These are phyloP conservation scores for Torrubiellomyces zombiae DNA, from an alignment of 2,329 filamentous ascomycete genomes.

Conservation along the genomic window DNA sequence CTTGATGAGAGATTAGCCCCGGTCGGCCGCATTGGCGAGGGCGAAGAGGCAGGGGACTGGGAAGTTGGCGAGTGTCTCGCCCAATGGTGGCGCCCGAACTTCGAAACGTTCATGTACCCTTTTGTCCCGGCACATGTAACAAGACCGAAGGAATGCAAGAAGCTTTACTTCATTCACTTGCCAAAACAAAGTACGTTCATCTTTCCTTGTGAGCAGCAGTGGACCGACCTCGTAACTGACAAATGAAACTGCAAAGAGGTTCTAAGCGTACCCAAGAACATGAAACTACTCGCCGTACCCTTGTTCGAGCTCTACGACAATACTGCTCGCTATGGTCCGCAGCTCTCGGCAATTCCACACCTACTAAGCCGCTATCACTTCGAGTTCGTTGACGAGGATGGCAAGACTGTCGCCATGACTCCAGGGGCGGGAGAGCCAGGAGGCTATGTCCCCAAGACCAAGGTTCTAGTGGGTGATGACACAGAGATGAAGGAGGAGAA, in stretches of 20 bases:
- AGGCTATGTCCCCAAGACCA: constrained; percentile 44
- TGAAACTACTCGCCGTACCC: constrained; percentile 95
- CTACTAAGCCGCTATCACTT: constrained; percentile 92
- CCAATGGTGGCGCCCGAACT: constrained; percentile 98
- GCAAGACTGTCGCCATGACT: constrained; percentile 70
- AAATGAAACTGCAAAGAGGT: constrained; percentile 44
- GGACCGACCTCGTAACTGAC: not conserved
- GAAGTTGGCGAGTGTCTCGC: constrained; percentile 86
- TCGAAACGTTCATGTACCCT: constrained; percentile 99
- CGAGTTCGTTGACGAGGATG: constrained; percentile 88
- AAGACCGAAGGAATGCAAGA: constrained; percentile 96
- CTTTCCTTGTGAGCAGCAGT: not conserved
- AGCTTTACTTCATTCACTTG: constrained; percentile 92
- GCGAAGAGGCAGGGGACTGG: constrained; percentile 77
- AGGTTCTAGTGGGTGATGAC: constrained; percentile 47
- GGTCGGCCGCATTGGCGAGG: constrained; percentile 71
- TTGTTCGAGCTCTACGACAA: constrained; percentile 98
- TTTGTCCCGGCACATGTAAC: constrained; percentile 95
- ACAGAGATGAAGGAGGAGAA: constrained; percentile 42
- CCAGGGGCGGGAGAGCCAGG: constrained; percentile 49
- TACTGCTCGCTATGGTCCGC: constrained; percentile 82
- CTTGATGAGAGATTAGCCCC: constrained; percentile 89
- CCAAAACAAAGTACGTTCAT: constrained; percentile 63
- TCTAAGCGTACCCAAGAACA: constrained; percentile 94
- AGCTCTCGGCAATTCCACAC: constrained; percentile 91